phyloP scores from a whole-genome alignment of 495 filamentous ascomycete species.

The Aspergillus cavernicola region DNA sequence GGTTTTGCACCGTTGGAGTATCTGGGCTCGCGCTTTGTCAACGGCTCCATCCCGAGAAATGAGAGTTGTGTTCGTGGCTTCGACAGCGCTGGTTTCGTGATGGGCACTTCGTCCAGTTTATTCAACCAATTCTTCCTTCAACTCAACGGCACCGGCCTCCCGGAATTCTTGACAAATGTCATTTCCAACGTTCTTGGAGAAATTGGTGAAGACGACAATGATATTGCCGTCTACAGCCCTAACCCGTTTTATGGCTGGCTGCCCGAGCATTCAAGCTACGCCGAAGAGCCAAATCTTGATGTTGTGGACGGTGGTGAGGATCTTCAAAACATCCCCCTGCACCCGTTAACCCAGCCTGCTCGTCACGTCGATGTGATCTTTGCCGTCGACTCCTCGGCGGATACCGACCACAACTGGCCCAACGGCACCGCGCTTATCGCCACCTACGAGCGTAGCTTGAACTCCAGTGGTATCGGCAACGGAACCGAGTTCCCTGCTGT shows the following conservation, averaged over 20 bases:
- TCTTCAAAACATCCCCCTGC: conserved; percentile 79
- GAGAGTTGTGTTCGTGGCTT: conserved; percentile 72
- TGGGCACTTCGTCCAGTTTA: conserved; percentile 80
- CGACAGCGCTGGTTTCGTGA: conserved; percentile 80
- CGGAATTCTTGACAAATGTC: conserved; percentile 47
- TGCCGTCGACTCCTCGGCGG: conserved; percentile 80
- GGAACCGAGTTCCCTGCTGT: conserved; percentile 78
- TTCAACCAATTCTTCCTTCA: conserved; percentile 74
- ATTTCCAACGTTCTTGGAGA: conserved; percentile 47
- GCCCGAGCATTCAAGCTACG: conserved; percentile 53
- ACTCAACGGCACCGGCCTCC: conserved; percentile 48
- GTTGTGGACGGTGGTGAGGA: conserved; percentile 86
- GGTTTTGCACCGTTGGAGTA: conserved; percentile 74
- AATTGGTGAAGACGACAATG: conserved; percentile 56
- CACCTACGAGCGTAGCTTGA: conserved; percentile 68
- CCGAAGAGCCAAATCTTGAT: conserved; percentile 52
- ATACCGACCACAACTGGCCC: conserved; percentile 72
- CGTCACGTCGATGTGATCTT: conserved; percentile 86
- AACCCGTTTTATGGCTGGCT: conserved; percentile 80
- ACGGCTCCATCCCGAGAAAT: conserved; percentile 52
- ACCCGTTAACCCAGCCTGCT: conserved; percentile 73
- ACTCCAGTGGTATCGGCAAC: conserved; percentile 56
- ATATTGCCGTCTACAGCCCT: conserved; percentile 75
- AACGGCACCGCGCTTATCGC: conserved; percentile 81
- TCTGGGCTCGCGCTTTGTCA: conserved; percentile 72